Evolutionary conservation across 495 filamentous ascomycete species (phyloP), one percentile per base, ranked within the genome.

Genomic region (Durotheca rogersii): DNA sequence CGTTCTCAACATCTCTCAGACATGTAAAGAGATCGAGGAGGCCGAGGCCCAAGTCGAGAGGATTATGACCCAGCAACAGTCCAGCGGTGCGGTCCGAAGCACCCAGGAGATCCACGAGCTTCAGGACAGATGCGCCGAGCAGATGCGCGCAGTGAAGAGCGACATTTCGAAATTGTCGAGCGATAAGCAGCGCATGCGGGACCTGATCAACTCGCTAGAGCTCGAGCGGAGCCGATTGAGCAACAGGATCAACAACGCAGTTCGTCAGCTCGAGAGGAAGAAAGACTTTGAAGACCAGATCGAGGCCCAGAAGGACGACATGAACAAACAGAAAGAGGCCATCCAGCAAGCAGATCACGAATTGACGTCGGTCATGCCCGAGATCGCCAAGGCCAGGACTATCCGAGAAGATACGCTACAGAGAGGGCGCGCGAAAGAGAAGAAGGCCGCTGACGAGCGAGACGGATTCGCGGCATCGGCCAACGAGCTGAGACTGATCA

Each of bases 81-180:
- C 85, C 11, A 68, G 75, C 52, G 81, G 82, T 2, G 58, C 76
- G 11, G 71, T 79, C 4, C 82, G 85, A 51, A 86, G 86, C 5
- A 70, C 89, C 12, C 86, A 96, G 40, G 88, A 95, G 52, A 88
- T 97, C 49, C 87, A 90, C 54, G 80, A 86, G 11, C 79, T 93
- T 40, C 81, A 88, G 44, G 78, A 81, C 15, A 64, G 71, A 19
- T 77, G 84, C 54, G 78, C 76, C n/a, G 89, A 90, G 50, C 81
- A 87, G 61, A 73, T 80, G 17, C 76, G 81, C 47, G 60, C 66
- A n/a, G 58, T 82, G 7, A 87, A 86, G 58, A 72, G 79, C 23
- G 76, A 71, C 19, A 77, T 90, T 10, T 61, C 73, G 11, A 86
- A 83, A 44, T 65, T 94, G 21, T 78, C 74, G 0, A 65, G 64